These are phyloP conservation scores for Lactarius psammicola DNA, from an alignment of 768 basidiomycete genomes.

Conservation along the genomic window DNA sequence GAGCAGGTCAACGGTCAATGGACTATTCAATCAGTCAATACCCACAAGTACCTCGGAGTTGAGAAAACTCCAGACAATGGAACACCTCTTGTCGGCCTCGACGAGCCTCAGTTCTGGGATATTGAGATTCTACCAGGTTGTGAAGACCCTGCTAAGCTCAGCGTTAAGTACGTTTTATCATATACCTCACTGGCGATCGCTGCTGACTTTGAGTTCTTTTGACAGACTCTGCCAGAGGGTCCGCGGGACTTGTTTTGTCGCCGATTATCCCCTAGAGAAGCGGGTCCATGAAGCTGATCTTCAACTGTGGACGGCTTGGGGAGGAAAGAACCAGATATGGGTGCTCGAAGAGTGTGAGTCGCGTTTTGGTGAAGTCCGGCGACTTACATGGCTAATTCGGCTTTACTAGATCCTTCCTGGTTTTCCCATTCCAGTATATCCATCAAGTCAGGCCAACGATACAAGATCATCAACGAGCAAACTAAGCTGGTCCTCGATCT, in stretches of 20 bases:
- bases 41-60: background rate
- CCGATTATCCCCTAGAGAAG: background rate
- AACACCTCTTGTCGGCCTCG: background rate
- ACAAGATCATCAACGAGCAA: background rate
- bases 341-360: conserved; percentile 2
- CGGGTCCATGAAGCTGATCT: background rate
- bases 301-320: background rate
- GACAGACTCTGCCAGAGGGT: background rate
- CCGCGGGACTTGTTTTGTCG: background rate
- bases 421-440: background rate
- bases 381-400: background rate
- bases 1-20: no score
- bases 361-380: background rate
- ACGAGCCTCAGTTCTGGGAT: background rate
- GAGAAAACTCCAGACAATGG: background rate
- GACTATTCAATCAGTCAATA: background rate
- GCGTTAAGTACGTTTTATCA: background rate
- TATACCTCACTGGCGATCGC: background rate
- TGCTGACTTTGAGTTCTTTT: background rate
- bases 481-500: no score
- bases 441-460: background rate
- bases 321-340: conserved; percentile 1
- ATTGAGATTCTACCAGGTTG: background rate
- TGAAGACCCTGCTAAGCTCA: background rate
- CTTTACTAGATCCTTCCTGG: background rate